These are phyloP conservation scores for Aspergillus glaucus DNA, from an alignment of 2,329 filamentous ascomycete species.

Conservation along the genomic window DNA sequence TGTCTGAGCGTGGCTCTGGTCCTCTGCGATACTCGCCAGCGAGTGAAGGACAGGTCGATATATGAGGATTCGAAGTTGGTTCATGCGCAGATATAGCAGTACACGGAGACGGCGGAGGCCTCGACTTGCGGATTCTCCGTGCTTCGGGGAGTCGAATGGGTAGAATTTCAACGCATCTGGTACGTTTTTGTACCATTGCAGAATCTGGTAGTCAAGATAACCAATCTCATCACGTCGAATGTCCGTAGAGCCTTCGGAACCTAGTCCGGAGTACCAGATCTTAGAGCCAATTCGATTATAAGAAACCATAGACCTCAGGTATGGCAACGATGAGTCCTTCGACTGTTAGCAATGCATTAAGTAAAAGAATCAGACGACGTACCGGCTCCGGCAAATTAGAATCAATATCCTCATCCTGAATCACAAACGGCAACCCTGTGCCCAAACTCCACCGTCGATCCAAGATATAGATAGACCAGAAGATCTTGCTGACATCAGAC, in stretches of 20 bases:
- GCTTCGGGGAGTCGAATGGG: conserved; percentile 46
- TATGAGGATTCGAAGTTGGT: conserved; percentile 84
- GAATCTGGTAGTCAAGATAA: conserved; percentile 72
- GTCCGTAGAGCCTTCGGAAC: conserved; percentile 60
- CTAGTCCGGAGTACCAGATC: conserved; percentile 75
- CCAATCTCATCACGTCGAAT: conserved; percentile 69
- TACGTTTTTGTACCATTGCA: conserved; percentile 78
- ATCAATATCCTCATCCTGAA: conserved; percentile 83
- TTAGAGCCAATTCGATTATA: conserved; percentile 79
- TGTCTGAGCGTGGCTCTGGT: conserved; percentile 65
- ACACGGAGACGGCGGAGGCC: conserved; percentile 69
- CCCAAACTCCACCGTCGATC: conserved; percentile 84
- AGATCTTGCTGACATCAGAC: conserved; percentile 62
- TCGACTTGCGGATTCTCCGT: conserved; percentile 51
- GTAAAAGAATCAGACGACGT: conserved; percentile 16
- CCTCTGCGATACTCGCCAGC: conserved; percentile 71
- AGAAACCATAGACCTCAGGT: conserved; percentile 74
- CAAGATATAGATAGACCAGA: conserved; percentile 81
- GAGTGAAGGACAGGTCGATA: conserved; percentile 84
- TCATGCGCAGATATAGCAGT: conserved; percentile 77
- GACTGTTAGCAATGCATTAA: not conserved
- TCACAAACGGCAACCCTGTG: conserved; percentile 78
- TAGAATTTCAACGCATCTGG: conserved; percentile 59
- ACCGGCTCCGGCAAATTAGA: conserved; percentile 72
- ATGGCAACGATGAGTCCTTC: conserved; percentile 51